Evolutionary conservation across 2,329 filamentous ascomycete species (phyloP).

Genomic region (Dothiorella sarmentorum): DNA sequence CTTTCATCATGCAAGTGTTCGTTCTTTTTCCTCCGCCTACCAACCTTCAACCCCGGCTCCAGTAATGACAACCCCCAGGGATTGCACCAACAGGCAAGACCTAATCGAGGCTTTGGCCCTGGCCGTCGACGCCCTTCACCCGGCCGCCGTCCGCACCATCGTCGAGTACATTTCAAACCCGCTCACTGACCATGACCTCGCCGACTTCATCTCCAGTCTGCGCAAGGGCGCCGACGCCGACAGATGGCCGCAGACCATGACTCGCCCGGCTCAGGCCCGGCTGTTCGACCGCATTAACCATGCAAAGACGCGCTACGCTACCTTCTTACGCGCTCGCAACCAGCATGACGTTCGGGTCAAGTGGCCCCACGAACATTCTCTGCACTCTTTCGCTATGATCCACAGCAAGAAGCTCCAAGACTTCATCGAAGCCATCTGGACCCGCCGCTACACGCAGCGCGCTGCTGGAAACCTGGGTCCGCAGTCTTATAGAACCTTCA

Average conservation of each 20-base stretch:
- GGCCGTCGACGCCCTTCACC: conserved; percentile 4
- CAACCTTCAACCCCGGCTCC: neutral
- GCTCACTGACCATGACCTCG: conserved; percentile 1
- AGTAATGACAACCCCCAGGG: neutral
- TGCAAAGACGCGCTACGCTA: conserved; percentile 17
- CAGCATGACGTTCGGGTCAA: conserved; percentile 9
- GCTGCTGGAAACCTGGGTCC: neutral
- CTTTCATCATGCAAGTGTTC: conserved; percentile 13
- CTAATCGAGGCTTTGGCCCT: conserved; percentile 11
- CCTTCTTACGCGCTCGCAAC: conserved; percentile 2
- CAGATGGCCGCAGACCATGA: neutral
- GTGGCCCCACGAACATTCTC: conserved; percentile 1
- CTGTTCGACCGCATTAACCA: conserved; percentile 6
- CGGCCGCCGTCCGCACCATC: neutral
- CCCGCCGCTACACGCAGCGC: conserved; percentile 7
- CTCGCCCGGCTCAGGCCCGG: neutral
- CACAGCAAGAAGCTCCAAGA: neutral
- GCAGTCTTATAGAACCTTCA: neutral
- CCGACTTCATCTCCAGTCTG: neutral
- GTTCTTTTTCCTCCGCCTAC: neutral
- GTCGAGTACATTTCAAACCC: conserved; percentile 16
- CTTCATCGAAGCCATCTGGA: neutral
- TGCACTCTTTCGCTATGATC: neutral
- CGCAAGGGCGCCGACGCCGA: neutral
- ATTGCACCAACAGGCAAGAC: neutral